Evolutionary conservation across 176 grass and related monocot species (phyloP).

Genomic region (Phoenix roebelenii): DNA sequence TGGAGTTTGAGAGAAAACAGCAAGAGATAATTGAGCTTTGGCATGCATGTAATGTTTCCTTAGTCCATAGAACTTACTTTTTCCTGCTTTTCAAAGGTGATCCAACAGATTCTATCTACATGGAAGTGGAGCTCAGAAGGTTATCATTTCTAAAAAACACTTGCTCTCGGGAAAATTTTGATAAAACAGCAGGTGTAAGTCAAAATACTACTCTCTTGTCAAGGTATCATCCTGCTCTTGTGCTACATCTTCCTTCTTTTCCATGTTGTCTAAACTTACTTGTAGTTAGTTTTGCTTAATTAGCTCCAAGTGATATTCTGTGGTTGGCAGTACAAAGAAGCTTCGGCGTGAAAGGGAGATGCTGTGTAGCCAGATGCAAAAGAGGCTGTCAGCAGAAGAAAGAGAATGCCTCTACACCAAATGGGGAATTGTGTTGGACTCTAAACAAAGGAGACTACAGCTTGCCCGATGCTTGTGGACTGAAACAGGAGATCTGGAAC

Average conservation of each 20-base stretch:
- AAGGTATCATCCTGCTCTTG: slow-evolving; percentile 36
- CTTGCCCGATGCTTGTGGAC: slow-evolving; percentile 65
- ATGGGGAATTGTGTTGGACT: slow-evolving; percentile 67
- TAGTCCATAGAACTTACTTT: slow-evolving; percentile 92
- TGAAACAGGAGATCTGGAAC: slow-evolving; percentile 59
- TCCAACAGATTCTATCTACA: slow-evolving; percentile 81
- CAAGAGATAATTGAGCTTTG: slow-evolving; percentile 91
- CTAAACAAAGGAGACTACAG: slow-evolving; percentile 74
- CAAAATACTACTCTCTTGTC: slow-evolving; percentile 30
- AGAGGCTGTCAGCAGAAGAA: slow-evolving; percentile 45
- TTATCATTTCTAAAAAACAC: slow-evolving; percentile 65
- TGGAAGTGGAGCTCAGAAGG: slow-evolving; percentile 91
- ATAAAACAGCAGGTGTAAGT: slow-evolving; percentile 28
- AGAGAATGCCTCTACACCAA: slow-evolving; percentile 80
- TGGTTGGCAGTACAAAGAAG: slow-evolving; percentile 43
- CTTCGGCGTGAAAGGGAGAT: slow-evolving; percentile 76
- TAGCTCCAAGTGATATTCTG: neutral
- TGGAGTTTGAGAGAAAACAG: slow-evolving; percentile 77
- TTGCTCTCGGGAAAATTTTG: slow-evolving; percentile 33
- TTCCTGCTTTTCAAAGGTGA: slow-evolving; percentile 95
- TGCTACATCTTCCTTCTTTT: too few species aligned
- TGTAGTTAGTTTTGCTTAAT: too few species aligned
- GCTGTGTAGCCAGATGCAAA: slow-evolving; percentile 84
- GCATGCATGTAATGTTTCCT: slow-evolving; percentile 72
- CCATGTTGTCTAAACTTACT: too few species aligned